Evolutionary conservation across 345 rosid species (phyloP), one percentile per base, ranked within the genome.

Genomic region (Passiflora organensis): DNA sequence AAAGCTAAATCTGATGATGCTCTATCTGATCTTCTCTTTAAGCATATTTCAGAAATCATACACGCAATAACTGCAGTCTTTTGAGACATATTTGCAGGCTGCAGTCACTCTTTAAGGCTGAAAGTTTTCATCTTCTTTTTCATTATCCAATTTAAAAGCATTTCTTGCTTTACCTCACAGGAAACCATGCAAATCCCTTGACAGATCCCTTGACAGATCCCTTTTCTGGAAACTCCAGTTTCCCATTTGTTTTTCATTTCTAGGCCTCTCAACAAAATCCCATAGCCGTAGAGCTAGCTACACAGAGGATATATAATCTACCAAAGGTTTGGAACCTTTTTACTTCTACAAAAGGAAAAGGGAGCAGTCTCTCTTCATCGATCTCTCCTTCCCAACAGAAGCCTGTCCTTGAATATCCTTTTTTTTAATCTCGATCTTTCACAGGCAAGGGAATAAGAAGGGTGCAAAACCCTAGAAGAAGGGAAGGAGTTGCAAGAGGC

Each of bases 11-110:
- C 72, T 63, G 74, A 60, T 71, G 62, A 66, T n/a, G n/a, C n/a
- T n/a, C n/a, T n/a, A n/a, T 72, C 75, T 70, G 78, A 65, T 80
- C 50, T 56, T 8, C 34, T 28, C 71, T 58, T 68, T 68, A 47
- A 53, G 50, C 56, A 59, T 48, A 32, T 63, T 48, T 55, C 60
- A 61, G 58, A 43, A 32, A 51, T 45, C 58, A 43, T 65, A 51
- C 19, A 39, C 46, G 13, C 59, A 44, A 5, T 43, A 57, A 44
- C 78, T 60, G 53, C 62, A 38, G 62, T 53, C 62, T 49, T 56
- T 34, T 64, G 46, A 38, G 22, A 36, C 32, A 49, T 62, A 56
- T 42, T 72, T 48, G 43, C 61, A 14, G 66, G 17, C 51, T 62
- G 47, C 65, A 34, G 10, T 56, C 46, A 34, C 55, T 8, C 55